These are phyloP conservation scores for Aureobasidium namibiae DNA, from an alignment of 2,329 filamentous ascomycete species.

Conservation along the genomic window DNA sequence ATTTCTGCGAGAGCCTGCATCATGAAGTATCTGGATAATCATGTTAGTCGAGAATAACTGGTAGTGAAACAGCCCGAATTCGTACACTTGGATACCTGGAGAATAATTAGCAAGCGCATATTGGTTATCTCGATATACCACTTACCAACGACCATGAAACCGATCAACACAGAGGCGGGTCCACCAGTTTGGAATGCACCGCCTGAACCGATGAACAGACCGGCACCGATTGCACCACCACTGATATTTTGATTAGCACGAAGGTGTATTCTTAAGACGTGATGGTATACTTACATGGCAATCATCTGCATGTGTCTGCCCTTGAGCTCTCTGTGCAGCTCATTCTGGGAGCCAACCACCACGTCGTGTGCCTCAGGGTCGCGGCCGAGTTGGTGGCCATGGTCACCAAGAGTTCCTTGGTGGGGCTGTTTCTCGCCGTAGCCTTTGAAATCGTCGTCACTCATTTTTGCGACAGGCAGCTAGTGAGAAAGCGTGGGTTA, in stretches of 20 bases:
- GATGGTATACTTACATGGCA: constrained; percentile 18
- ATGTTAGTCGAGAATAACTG: constrained; percentile 24
- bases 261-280: neutral
- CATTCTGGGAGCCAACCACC: neutral
- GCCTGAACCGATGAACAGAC: constrained; percentile 47
- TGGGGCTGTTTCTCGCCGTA: neutral
- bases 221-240: constrained; percentile 40
- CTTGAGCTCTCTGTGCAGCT: constrained; percentile 15
- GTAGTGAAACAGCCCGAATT: constrained; percentile 22
- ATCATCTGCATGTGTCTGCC: constrained; percentile 28
- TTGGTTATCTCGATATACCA: neutral
- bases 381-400: neutral
- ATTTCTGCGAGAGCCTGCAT: constrained; percentile 30
- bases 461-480: neutral
- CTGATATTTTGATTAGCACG: constrained; percentile 22
- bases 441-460: neutral
- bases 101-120: neutral
- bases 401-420: neutral
- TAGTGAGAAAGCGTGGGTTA: neutral
- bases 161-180: constrained; percentile 25
- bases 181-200: constrained; percentile 40
- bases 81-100: constrained; percentile 15
- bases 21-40: constrained; percentile 16
- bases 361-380: neutral
- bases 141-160: constrained; percentile 1